Base-by-base conservation (phyloP, 768 basidiomycete genomes). In the Podaxis sp. region DNA sequence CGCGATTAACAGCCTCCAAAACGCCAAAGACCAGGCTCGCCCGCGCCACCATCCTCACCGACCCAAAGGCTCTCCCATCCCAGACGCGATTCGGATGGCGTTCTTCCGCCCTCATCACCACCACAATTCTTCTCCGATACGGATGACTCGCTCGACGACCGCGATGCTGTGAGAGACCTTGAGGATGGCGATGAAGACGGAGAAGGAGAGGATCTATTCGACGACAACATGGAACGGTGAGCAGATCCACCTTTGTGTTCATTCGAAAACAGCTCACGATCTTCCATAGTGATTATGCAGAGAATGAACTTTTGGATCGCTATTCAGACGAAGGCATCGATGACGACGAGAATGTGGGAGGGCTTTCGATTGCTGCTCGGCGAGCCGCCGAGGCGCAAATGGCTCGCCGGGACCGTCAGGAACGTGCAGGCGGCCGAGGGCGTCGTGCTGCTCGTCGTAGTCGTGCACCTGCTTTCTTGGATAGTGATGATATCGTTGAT, bases 121-220 rank as follows among this genome's bases (percentile, higher is more conserved):
- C 92, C 88, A 3, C 82, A 86, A 2, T 87, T 87, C 4, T 94
- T 97, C 71, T 89, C 89, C 4, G 96, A 97, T 67, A 90, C 93
- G 26, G 92, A 95, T 60, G 93, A 94, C 24, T 88, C 85, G 61
- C 60, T 90, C 40, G 87, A 88, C 44, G 90, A 92, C 63, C 83
- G 85, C 9, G 88, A 90, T 66, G 85, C 81, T 1, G 80, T 90
- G 3, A 78, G 73, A 59, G 86, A 90, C 68, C 76, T 85, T 13
- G 87, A 87, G n/a, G 88, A 87, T 57, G 89, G 79, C 30, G 92
- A 87, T 4, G 92, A 86, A 17, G 92, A 89, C 11, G 94, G 84
- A n/a, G 90, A 92, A 24, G 93, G 92, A 40, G 96, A 98, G 74
- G 96, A 99, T 77, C 85, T 99, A 48, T 98, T 96, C 74, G 92